phyloP scores from a whole-genome alignment of 441 rosid species.

The Theobroma grandiflorum region DNA sequence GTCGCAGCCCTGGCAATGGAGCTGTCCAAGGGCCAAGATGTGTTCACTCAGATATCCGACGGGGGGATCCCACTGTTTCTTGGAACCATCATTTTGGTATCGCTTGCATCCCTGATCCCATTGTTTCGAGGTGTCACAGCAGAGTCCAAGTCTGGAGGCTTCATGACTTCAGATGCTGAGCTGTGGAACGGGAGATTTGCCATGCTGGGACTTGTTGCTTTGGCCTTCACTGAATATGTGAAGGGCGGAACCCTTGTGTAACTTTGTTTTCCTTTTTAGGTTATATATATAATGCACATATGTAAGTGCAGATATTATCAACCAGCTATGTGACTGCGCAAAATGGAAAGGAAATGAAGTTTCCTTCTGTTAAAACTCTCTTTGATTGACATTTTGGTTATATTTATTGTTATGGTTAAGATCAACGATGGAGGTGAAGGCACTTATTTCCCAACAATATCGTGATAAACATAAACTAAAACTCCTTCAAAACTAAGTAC shows the following conservation, averaged over 20 bases:
- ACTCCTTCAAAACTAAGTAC: too few relatives aligned
- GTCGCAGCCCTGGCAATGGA: constrained; percentile 80
- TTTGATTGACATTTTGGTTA: too few relatives aligned
- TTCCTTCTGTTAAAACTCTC: not conserved
- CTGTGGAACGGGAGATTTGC: constrained; percentile 88
- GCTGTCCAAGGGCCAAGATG: constrained; percentile 64
- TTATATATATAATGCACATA: too few relatives aligned
- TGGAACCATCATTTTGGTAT: constrained; percentile 58
- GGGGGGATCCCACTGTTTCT: constrained; percentile 79
- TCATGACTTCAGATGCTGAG: constrained; percentile 87
- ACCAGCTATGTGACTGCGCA: not conserved
- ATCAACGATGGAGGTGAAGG: too few relatives aligned
- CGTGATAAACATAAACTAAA: too few relatives aligned
- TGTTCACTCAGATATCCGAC: constrained; percentile 62
- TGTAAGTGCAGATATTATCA: not conserved
- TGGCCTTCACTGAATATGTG: constrained; percentile 78
- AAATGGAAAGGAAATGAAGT: not conserved
- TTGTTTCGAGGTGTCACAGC: constrained; percentile 63
- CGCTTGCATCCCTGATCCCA: constrained; percentile 75
- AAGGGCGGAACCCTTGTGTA: constrained; percentile 72
- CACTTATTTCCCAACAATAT: not conserved
- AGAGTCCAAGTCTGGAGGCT: constrained; percentile 57
- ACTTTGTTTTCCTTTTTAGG: not conserved
- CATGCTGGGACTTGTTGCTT: constrained; percentile 80
- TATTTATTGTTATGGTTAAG: too few relatives aligned